Conservation (phyloP, 371 early-diverging fungal genomes). For the Phascolomyces articulosus region DNA sequence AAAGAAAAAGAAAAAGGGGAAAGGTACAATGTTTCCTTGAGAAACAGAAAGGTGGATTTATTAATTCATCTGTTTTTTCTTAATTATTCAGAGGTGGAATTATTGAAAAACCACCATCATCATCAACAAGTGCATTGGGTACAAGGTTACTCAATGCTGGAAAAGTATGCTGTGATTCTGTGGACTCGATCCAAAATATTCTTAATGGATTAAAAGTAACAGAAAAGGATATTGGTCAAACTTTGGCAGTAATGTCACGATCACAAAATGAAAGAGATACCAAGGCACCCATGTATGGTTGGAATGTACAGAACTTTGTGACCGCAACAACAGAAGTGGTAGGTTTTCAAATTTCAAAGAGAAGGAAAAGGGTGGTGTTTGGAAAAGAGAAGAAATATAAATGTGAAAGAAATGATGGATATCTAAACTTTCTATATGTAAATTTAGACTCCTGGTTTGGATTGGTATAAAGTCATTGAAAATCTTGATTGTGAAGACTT, state of each 20-base stretch:
- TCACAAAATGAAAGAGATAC: slow-evolving; percentile 59
- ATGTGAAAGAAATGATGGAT: not conserved
- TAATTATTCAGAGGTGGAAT: not conserved
- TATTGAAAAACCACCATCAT: not conserved
- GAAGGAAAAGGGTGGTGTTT: not conserved
- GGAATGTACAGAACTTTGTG: slow-evolving; percentile 75
- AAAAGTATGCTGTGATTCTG: slow-evolving; percentile 57
- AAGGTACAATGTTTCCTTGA: too few species aligned
- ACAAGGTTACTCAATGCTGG: slow-evolving; percentile 62
- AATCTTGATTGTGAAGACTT: slow-evolving; percentile 74
- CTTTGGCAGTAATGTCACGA: slow-evolving; percentile 72
- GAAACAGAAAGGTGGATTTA: too few species aligned
- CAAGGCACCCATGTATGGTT: slow-evolving; percentile 42
- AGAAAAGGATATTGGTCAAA: slow-evolving; percentile 70
- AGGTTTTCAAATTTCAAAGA: slow-evolving; percentile 13
- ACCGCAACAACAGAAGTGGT: slow-evolving; percentile 59
- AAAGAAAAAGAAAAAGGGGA: not conserved
- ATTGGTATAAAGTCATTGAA: slow-evolving; percentile 71
- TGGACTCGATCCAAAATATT: slow-evolving; percentile 46
- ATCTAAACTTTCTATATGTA: not conserved
- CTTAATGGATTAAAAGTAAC: slow-evolving; percentile 31
- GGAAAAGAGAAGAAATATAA: too few species aligned
- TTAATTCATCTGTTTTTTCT: too few species aligned
- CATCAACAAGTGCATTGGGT: slow-evolving; percentile 27
- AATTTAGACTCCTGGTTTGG: slow-evolving; percentile 53